A percentile compares a stretch with the other conserved stretches of the same genome.
Evolutionary conservation across 2,329 filamentous ascomycete species (phyloP).

Genomic region (Fusarium begoniae): DNA sequence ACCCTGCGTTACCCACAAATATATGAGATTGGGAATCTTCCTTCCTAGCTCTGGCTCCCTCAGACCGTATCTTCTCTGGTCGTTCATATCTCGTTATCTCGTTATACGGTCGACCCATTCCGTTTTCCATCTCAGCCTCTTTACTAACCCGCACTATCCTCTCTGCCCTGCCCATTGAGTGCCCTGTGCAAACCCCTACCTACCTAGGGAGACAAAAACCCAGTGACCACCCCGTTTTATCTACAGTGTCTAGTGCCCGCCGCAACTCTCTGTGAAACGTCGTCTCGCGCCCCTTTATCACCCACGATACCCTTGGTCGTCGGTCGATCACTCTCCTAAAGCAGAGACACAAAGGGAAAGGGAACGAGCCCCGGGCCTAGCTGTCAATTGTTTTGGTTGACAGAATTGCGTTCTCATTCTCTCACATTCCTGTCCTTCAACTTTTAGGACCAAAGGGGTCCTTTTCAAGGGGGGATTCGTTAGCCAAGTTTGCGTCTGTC

Average conservation of each 20-base stretch:
- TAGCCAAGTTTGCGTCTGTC: background rate
- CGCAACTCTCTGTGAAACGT: slow-evolving; percentile 42
- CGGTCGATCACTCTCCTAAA: slow-evolving; percentile 1
- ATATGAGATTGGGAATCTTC: slow-evolving; percentile 27
- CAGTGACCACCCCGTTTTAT: slow-evolving; percentile 27
- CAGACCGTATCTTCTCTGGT: slow-evolving; percentile 13
- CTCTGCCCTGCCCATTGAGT: slow-evolving; percentile 18
- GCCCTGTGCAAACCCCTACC: slow-evolving; percentile 27
- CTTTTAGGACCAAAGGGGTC: slow-evolving; percentile 7
- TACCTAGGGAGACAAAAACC: background rate
- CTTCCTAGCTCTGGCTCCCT: slow-evolving; percentile 5
- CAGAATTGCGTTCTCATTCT: background rate
- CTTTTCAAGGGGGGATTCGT: background rate
- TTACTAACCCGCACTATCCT: slow-evolving; percentile 5
- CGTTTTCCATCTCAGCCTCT: slow-evolving; percentile 11
- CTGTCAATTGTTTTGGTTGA: slow-evolving; percentile 1
- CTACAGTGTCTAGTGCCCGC: slow-evolving; percentile 34
- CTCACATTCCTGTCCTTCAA: slow-evolving; percentile 18
- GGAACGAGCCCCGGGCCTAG: slow-evolving; percentile 1
- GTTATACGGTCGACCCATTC: slow-evolving; percentile 25
- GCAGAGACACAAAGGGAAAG: slow-evolving; percentile 1
- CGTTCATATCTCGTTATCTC: slow-evolving; percentile 7
- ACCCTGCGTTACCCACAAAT: slow-evolving; percentile 30
- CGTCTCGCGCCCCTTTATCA: slow-evolving; percentile 40
- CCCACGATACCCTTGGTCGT: background rate